Base-by-base conservation (phyloP, 2,329 filamentous ascomycete genomes). In the Leptographium galeiforme region DNA sequence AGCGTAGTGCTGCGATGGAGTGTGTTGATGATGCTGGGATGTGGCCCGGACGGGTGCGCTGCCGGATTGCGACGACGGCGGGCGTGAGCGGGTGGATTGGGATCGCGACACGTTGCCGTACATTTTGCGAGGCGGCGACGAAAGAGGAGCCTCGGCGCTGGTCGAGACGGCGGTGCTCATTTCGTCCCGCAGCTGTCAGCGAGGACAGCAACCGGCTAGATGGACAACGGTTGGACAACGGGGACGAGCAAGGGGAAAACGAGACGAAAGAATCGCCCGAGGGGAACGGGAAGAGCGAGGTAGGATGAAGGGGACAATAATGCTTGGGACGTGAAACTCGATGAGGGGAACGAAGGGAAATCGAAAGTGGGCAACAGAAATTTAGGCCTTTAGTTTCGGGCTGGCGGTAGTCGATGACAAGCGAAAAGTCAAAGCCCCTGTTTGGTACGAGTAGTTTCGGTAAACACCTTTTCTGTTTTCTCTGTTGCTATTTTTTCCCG, bases 61-160 rank as follows among this genome's bases (percentile, higher is more conserved):
- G 6, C 16, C 43, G 55, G 63, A 61, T 60, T 64, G 59, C 56
- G 61, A 60, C 47, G 62, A 55, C 52, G 61, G 55, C 48, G 64
- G 63, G 52, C 66, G 65, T 54, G 67, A 65, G 54, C 67, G 67
- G 43, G 67, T 65, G 34, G 68, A 70, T 38, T 68, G 67, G 46
- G 66, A 62, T 57, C 68, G 61, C 47, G 64, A 61, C 40, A 66
- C 57, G 43, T 57, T 18, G 38, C 51, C 55, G 59, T 62, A 60
- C 34, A 58, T 63, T 54, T 62, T 63, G 59, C 61, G 59, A 57
- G 64, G 57, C 52, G 63, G 53, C 58, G 63, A 62, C 53, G 63
- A 57, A 50, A 65, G 60, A 57, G 62, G 53, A 58, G 63, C 52
- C 60, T 63, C 64, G 61, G 63, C 58, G 60, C 60, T 61, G 53